Conservation (phyloP, 1,284 basidiomycete species). For the Papiliotrema terrestris region DNA sequence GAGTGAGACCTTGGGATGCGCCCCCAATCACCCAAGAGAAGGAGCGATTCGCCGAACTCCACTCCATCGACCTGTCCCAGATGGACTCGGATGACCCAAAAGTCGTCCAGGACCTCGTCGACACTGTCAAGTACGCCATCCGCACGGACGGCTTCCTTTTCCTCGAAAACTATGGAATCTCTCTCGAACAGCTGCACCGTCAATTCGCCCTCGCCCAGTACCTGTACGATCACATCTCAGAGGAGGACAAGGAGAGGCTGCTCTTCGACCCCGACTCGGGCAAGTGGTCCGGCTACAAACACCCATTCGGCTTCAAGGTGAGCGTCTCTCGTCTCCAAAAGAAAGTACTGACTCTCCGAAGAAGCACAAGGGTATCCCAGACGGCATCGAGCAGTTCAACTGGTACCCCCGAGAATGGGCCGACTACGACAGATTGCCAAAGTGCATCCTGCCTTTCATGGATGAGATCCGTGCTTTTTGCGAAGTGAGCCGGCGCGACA, state of each 20-base stretch:
- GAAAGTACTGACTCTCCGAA: background rate
- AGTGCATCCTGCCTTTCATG: conserved; percentile 35
- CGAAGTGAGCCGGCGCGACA: conserved; percentile 36
- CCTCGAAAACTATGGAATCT: conserved; percentile 37
- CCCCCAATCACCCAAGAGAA: conserved; percentile 28
- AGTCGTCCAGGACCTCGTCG: conserved; percentile 21
- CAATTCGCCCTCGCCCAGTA: conserved; percentile 38
- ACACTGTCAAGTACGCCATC: conserved; percentile 28
- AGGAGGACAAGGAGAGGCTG: conserved; percentile 34
- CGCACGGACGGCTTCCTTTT: conserved; percentile 39
- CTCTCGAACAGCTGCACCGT: conserved; percentile 34
- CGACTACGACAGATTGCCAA: conserved; percentile 22
- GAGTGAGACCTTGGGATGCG: conserved; percentile 24
- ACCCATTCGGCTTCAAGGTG: conserved; percentile 48
- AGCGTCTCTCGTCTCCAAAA: background rate
- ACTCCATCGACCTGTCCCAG: conserved; percentile 26
- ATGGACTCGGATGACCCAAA: conserved; percentile 32
- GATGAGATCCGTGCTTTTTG: conserved; percentile 49
- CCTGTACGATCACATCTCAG: conserved; percentile 29
- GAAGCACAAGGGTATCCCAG: conserved; percentile 41
- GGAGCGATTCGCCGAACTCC: conserved; percentile 31
- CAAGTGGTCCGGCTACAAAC: conserved; percentile 48
- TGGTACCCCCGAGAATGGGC: conserved; percentile 44
- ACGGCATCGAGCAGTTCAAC: conserved; percentile 51
- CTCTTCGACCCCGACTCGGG: conserved; percentile 34